Conservation (phyloP, 2,329 filamentous ascomycete genomes). For the Talaromyces funiculosus region DNA sequence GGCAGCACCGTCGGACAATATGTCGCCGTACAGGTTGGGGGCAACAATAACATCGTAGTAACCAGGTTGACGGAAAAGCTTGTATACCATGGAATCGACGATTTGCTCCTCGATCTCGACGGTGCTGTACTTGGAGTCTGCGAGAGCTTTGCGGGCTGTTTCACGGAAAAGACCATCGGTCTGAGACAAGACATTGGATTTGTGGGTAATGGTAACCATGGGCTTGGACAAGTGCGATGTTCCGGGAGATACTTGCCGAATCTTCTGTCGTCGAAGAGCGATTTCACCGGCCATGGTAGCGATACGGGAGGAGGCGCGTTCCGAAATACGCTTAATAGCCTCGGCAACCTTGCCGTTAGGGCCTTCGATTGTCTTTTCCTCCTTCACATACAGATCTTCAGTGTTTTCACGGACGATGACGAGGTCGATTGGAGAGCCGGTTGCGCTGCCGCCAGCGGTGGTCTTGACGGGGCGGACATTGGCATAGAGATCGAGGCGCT, state of each 20-base stretch:
- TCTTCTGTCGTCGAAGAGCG: constrained; percentile 75
- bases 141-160: constrained; percentile 68
- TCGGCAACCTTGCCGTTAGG: constrained; percentile 78
- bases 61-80: constrained; percentile 92
- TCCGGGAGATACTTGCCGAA: constrained; percentile 55
- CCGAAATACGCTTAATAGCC: constrained; percentile 94
- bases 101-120: constrained; percentile 91
- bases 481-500: constrained; percentile 89
- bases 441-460: constrained; percentile 46
- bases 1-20: constrained; percentile 90
- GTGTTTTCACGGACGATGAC: constrained; percentile 99
- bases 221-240: constrained; percentile 55
- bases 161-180: constrained; percentile 93
- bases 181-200: constrained; percentile 93
- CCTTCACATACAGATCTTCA: constrained; percentile 96
- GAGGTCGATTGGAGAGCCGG: constrained; percentile 69
- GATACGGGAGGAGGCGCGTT: constrained; percentile 78
- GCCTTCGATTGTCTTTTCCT: constrained; percentile 76
- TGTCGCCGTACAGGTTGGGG: constrained; percentile 95
- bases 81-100: constrained; percentile 99
- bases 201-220: constrained; percentile 94
- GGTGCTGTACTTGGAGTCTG: constrained; percentile 56
- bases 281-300: constrained; percentile 93
- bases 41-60: constrained; percentile 98
- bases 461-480: constrained; percentile 96